Conservation (phyloP, 805 yeast species). For the Pichia gijzeniarum region DNA sequence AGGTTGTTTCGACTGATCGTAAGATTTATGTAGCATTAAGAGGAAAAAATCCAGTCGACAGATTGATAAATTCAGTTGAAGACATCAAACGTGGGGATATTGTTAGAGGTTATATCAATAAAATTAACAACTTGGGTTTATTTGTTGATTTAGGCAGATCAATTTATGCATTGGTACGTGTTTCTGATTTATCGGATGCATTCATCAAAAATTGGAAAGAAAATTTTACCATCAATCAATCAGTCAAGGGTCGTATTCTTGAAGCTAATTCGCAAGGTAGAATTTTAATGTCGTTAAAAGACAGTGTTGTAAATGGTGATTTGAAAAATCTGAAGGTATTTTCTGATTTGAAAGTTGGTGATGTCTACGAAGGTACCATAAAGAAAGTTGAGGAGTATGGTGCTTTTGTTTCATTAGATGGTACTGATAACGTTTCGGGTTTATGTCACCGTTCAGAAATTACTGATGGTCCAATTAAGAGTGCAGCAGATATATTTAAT, state of each 20-base stretch:
- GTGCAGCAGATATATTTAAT: constrained; percentile 62
- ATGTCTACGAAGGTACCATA: constrained; percentile 70
- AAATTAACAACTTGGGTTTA: constrained; percentile 67
- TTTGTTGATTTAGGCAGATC: constrained; percentile 69
- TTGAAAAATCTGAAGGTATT: constrained; percentile 50
- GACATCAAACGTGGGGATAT: constrained; percentile 66
- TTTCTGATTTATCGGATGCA: constrained; percentile 74
- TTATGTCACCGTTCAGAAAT: constrained; percentile 83
- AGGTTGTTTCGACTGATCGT: constrained; percentile 44
- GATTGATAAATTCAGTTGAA: constrained; percentile 37
- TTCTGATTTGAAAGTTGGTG: constrained; percentile 64
- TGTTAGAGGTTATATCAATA: constrained; percentile 75
- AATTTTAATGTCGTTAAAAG: constrained; percentile 73
- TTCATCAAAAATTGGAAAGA: constrained; percentile 86
- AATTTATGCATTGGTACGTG: constrained; percentile 72
- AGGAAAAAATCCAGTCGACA: constrained; percentile 44
- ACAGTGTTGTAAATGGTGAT: constrained; percentile 71
- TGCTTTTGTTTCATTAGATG: constrained; percentile 78
- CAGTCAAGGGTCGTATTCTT: constrained; percentile 67
- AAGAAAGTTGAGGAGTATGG: constrained; percentile 81
- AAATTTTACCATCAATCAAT: constrained; percentile 61
- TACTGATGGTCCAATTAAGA: constrained; percentile 57
- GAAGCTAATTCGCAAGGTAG: constrained; percentile 55
- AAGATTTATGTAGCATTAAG: constrained; percentile 63
- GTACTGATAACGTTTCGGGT: constrained; percentile 71